phyloP scores from a whole-genome alignment of 495 filamentous ascomycete genomes.

The Xylaria scruposa region DNA sequence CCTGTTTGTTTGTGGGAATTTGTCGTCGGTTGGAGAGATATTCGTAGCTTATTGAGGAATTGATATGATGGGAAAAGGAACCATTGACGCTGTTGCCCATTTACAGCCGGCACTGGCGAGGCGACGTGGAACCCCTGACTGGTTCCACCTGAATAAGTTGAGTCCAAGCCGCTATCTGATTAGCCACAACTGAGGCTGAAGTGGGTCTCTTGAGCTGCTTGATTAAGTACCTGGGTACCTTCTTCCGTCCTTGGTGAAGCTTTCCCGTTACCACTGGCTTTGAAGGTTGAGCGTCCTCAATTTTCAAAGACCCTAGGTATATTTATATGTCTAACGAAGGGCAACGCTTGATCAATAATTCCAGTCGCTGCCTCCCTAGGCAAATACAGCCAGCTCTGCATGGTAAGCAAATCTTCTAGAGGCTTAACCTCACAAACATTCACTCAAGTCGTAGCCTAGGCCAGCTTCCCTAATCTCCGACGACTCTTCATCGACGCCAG shows the following conservation, averaged over 20 bases:
- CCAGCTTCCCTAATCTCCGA: constrained; percentile 91
- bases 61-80: background rate
- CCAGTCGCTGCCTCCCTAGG: background rate
- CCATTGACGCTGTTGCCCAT: background rate
- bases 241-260: background rate
- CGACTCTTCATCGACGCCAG: constrained; percentile 96
- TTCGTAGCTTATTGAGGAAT: background rate
- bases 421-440: background rate
- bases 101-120: background rate
- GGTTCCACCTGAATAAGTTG: too few species aligned
- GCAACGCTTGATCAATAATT: background rate
- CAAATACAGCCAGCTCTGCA: constrained; percentile 17
- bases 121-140: constrained; percentile 17
- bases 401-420: constrained; percentile 31
- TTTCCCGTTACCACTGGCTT: background rate
- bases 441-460: constrained; percentile 51
- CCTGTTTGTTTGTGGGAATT: background rate
- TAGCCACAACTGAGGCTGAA: constrained; percentile 27
- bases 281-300: too few species aligned
- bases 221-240: background rate
- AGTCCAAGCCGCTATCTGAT: constrained; percentile 5
- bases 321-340: background rate
- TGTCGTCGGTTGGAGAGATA: background rate
- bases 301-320: too few species aligned
- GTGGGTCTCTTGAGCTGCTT: background rate